Evolutionary conservation across 208 protist species (phyloP).

Genomic region (Acanthamoeba polyphaga): DNA sequence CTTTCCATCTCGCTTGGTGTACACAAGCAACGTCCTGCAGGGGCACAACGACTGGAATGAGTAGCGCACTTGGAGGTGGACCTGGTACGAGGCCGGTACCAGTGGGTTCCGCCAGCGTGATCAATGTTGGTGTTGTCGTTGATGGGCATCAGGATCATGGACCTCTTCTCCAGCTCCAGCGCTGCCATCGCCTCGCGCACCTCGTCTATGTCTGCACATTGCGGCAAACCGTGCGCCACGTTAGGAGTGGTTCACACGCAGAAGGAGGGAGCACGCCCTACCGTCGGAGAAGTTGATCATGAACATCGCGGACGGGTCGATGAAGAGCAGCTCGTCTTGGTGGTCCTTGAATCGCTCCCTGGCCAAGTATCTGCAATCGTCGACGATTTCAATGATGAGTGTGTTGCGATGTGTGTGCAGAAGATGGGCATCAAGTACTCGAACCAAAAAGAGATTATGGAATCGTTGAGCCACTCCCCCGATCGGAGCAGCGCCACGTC

Average conservation of each 20-base stretch:
- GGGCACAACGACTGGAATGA: not conserved
- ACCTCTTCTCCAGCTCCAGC: conserved; percentile 23
- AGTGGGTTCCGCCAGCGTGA: conserved; percentile 25
- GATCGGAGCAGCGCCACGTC: not conserved
- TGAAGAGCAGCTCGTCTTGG: not conserved
- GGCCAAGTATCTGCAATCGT: not conserved
- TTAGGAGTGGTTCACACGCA: not conserved
- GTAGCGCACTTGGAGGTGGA: not conserved
- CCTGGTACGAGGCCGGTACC: not conserved
- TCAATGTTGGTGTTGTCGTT: not conserved
- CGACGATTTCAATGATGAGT: not conserved
- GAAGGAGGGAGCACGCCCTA: not conserved
- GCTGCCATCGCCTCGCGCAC: not conserved
- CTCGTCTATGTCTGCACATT: not conserved
- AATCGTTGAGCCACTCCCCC: conserved; percentile 35
- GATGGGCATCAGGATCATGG: conserved; percentile 40
- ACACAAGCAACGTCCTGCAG: not conserved
- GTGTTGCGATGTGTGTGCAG: not conserved
- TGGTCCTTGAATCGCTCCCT: conserved; percentile 15
- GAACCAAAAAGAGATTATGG: conserved; percentile 38
- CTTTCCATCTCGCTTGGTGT: not conserved
- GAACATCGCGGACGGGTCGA: conserved; percentile 32
- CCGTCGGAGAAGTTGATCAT: conserved; percentile 44
- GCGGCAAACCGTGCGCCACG: not conserved
- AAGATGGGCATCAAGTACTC: not conserved